Base-by-base conservation (phyloP, 2,329 filamentous ascomycete genomes). In the Phoma sp. region DNA sequence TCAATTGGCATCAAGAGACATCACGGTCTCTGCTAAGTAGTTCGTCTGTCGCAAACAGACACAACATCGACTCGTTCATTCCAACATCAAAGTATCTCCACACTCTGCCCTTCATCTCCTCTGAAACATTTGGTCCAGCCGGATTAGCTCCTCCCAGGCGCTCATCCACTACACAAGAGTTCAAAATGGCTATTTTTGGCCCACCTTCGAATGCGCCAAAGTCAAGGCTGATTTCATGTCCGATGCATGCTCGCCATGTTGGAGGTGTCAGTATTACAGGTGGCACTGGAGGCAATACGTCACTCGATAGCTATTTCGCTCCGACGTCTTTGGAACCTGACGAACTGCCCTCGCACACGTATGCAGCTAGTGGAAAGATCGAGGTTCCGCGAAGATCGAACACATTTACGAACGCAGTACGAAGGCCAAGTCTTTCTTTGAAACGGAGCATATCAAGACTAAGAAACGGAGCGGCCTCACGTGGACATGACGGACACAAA, bases 191-290 rank as follows among this genome's bases (percentile, higher is more conserved):
- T 50, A 50, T 43, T 43, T 46, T 52, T 51, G 40, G 49, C 9
- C 36, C 23, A n/a, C 36, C 50, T 33, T 58, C 40, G 26, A 33
- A 38, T 43, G 52, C 40, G 53, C 50, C 64, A 15, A 71, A 64
- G 56, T 36, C 60, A 28, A 55, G 59, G 20, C 58, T 64, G 15
- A 74, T 74, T 33, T 73, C 71, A 17, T 55, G 55, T 7, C 72
- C 71, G 6, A 72, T 72, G 52, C 64, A 74, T 53, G 69, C 66
- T 23, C 66, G 62, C 17, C 69, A 74, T 56, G 65, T 74, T 7
- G 60, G 64, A 43, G 72, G 71, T 25, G 65, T 73, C 25, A 66
- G 60, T 45, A 56, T 74, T 6, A 60, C 61, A 36, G 65, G 65
- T 11, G 57, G 47, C 14, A 60, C 56, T 7, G 55, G 51, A 14